phyloP scores from a whole-genome alignment of 2,329 filamentous ascomycete species.

The Colletotrichum tanaceti region DNA sequence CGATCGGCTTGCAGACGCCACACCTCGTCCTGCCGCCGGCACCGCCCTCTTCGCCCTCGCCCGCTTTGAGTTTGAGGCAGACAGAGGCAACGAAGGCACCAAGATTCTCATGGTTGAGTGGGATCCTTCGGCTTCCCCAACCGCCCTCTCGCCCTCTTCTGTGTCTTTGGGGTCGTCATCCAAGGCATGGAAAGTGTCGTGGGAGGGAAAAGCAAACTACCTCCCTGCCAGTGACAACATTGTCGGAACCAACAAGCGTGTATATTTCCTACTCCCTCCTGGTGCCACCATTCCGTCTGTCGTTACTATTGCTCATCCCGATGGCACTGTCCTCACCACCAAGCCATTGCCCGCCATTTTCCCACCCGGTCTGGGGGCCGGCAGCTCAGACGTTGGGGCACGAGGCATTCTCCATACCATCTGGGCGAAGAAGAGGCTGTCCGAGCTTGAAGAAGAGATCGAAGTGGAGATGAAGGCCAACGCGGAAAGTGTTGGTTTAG shows the following conservation, averaged over 20 bases:
- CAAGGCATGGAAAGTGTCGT: constrained; percentile 78
- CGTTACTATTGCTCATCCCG: constrained; percentile 70
- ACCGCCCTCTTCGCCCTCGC: constrained; percentile 71
- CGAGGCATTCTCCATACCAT: constrained; percentile 89
- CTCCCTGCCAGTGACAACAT: constrained; percentile 72
- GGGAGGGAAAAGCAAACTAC: constrained; percentile 82
- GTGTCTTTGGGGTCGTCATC: constrained; percentile 7
- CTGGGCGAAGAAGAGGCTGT: constrained; percentile 87
- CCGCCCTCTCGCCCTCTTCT: background rate
- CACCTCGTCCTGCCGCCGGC: constrained; percentile 53
- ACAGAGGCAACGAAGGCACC: constrained; percentile 82
- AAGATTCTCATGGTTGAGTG: constrained; percentile 96
- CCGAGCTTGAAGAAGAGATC: constrained; percentile 82
- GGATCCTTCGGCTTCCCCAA: constrained; percentile 59
- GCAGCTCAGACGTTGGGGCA: constrained; percentile 73
- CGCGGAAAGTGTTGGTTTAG: constrained; percentile 82
- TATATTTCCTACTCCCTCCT: constrained; percentile 85
- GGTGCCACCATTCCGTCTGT: constrained; percentile 77
- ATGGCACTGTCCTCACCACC: constrained; percentile 61
- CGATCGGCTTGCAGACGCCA: constrained; percentile 23
- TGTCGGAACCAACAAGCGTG: constrained; percentile 63
- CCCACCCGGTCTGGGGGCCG: constrained; percentile 77
- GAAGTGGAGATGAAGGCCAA: constrained; percentile 77
- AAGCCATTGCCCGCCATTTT: constrained; percentile 91
- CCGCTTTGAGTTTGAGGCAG: constrained; percentile 87